Conservation (phyloP, 768 basidiomycete genomes). For the Suillus spraguei region DNA sequence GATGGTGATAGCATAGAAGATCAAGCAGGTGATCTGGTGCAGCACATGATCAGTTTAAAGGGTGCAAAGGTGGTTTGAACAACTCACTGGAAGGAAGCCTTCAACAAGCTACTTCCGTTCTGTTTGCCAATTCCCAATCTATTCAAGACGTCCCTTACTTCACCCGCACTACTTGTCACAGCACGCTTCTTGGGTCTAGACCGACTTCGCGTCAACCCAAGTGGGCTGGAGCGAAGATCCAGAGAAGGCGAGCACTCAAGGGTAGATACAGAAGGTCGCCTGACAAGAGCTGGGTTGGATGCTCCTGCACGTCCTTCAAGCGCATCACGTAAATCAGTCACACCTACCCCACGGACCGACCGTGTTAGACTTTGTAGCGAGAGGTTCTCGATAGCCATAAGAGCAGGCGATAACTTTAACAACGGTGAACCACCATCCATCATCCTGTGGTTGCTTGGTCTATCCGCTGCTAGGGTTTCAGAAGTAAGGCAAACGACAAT, state of each 20-base stretch:
- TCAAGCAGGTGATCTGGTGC: constrained; percentile 5
- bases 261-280: constrained; percentile 77
- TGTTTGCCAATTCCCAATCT: constrained; percentile 82
- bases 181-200: constrained; percentile 58
- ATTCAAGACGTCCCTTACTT: constrained; percentile 81
- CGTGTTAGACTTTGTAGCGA: constrained; percentile 84
- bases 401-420: constrained; percentile 77
- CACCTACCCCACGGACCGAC: constrained; percentile 80
- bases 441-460: constrained; percentile 55
- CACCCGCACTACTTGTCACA: constrained; percentile 54
- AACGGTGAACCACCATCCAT: constrained; percentile 75
- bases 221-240: constrained; percentile 42
- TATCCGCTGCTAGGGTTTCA: constrained; percentile 52
- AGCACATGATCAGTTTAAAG: constrained; percentile 8
- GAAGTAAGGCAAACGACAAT: constrained; percentile 12
- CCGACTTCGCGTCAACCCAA: constrained; percentile 51
- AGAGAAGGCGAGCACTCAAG: constrained; percentile 66
- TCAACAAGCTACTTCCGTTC: constrained; percentile 59
- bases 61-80: constrained; percentile 4
- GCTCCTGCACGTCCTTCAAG: constrained; percentile 83
- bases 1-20: constrained; percentile 12
- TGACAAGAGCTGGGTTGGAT: constrained; percentile 72
- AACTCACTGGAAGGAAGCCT: constrained; percentile 64
- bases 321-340: constrained; percentile 86
- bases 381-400: constrained; percentile 91